Conservation (phyloP, 2,329 filamentous ascomycete species). For the Arthrobotrys entomopaga region DNA sequence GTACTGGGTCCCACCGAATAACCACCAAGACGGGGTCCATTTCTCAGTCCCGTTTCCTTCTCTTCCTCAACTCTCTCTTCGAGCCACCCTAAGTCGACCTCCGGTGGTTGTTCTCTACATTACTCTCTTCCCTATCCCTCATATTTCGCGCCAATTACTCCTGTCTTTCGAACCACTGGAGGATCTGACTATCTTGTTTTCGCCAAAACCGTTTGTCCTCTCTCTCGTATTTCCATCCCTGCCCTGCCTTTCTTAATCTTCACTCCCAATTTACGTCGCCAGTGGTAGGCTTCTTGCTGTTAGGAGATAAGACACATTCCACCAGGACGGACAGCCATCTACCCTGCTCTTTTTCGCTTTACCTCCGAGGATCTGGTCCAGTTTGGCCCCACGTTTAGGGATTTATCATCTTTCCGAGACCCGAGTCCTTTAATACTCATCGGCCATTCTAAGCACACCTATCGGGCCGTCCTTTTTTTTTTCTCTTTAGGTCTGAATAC, state of each 20-base stretch:
- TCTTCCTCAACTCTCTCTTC: constrained; percentile 56
- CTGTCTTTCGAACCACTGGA: constrained; percentile 43
- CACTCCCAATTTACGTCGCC: constrained; percentile 3
- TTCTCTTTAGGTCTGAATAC: constrained; percentile 18
- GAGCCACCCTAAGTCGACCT: constrained; percentile 57
- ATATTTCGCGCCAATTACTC: constrained; percentile 31
- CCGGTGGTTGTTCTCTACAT: constrained; percentile 52
- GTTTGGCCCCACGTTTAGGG: constrained; percentile 51
- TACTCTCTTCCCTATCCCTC: constrained; percentile 2
- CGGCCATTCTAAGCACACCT: constrained; percentile 23
- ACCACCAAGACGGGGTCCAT: constrained; percentile 53
- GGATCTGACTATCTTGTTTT: constrained; percentile 25
- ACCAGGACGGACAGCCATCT: constrained; percentile 24
- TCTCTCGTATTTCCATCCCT: neutral
- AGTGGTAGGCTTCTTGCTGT: constrained; percentile 34
- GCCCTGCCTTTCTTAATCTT: constrained; percentile 8
- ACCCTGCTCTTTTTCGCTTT: constrained; percentile 20
- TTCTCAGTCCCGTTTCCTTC: constrained; percentile 56
- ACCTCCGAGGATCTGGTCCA: constrained; percentile 36
- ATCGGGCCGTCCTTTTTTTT: constrained; percentile 11
- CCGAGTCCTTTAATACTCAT: constrained; percentile 29
- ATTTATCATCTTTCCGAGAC: constrained; percentile 45
- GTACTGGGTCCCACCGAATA: constrained; percentile 46
- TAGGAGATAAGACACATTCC: constrained; percentile 52
- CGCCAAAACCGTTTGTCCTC: constrained; percentile 19